phyloP scores from a whole-genome alignment of 805 yeast species.

The Starmerella khaoyaiensis region DNA sequence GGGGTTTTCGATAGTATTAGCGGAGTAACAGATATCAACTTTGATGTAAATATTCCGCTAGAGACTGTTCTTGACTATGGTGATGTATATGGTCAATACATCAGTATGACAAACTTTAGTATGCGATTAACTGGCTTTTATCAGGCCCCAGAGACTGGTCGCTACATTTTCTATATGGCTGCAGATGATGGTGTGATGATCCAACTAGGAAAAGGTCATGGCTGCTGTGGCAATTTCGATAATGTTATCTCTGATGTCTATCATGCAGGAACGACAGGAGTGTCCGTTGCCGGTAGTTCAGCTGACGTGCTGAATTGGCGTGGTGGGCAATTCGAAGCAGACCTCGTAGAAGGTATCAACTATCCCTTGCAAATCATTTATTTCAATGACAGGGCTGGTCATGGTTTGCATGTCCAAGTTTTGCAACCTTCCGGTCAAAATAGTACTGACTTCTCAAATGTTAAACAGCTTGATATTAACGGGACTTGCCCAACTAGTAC shows the following conservation, averaged over 20 bases:
- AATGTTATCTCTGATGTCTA: background rate
- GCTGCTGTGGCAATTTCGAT: conserved; percentile 9
- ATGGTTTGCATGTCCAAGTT: background rate
- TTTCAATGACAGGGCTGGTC: conserved; percentile 1
- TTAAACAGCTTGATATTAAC: conserved; percentile 4
- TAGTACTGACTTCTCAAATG: background rate
- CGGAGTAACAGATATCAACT: conserved; percentile 3
- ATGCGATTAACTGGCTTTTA: conserved; percentile 2
- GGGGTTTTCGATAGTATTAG: background rate
- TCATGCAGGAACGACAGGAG: no score
- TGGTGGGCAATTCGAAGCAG: no score
- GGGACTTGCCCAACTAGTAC: conserved; percentile 5
- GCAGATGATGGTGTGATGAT: conserved; percentile 6
- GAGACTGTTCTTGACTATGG: no score
- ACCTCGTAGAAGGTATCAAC: conserved; percentile 1
- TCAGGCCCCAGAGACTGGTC: conserved; percentile 1
- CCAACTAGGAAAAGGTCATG: conserved; percentile 4
- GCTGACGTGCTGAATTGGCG: no score
- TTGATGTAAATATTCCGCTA: background rate
- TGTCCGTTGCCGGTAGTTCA: no score
- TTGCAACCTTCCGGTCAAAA: conserved; percentile 2
- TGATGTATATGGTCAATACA: conserved; percentile 1
- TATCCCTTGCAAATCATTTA: conserved; percentile 7
- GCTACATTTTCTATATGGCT: background rate
- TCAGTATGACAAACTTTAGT: conserved; percentile 1